phyloP scores from a whole-genome alignment of 345 rosid genomes.

The Erodium maritimum region DNA sequence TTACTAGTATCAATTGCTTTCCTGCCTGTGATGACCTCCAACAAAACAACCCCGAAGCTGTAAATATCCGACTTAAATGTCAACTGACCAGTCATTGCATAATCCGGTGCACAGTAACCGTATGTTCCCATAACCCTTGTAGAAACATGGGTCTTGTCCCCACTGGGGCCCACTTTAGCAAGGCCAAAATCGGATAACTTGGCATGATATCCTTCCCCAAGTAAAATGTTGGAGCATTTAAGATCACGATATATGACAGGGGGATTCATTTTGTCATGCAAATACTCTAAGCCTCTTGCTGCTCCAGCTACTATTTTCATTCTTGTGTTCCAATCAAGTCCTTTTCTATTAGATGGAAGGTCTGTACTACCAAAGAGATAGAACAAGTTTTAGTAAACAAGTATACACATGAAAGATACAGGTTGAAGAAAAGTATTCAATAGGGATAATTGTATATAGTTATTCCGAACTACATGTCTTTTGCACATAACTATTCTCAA shows the following conservation, averaged over 20 bases:
- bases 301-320: conserved; percentile 92
- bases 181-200: conserved; percentile 87
- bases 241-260: conserved; percentile 88
- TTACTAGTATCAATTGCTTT: conserved; percentile 58
- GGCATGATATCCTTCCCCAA: conserved; percentile 60
- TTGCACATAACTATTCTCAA: too few relatives aligned
- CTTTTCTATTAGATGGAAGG: conserved; percentile 27
- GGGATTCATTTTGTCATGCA: conserved; percentile 62
- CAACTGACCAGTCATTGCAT: conserved; percentile 91
- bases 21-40: conserved; percentile 86
- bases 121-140: conserved; percentile 96
- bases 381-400: background rate
- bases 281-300: conserved; percentile 70
- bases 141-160: conserved; percentile 84
- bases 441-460: conserved; percentile 3
- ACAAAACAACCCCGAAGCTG: conserved; percentile 85
- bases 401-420: background rate
- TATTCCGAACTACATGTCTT: too few relatives aligned
- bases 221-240: conserved; percentile 80
- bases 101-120: conserved; percentile 94
- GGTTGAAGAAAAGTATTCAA: background rate
- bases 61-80: conserved; percentile 83
- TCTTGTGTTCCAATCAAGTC: conserved; percentile 74
- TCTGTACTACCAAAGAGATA: conserved; percentile 19
- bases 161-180: conserved; percentile 91